These are phyloP conservation scores for Geotrichum aggregatum DNA, from an alignment of 1,139 yeast species.

Conservation along the genomic window DNA sequence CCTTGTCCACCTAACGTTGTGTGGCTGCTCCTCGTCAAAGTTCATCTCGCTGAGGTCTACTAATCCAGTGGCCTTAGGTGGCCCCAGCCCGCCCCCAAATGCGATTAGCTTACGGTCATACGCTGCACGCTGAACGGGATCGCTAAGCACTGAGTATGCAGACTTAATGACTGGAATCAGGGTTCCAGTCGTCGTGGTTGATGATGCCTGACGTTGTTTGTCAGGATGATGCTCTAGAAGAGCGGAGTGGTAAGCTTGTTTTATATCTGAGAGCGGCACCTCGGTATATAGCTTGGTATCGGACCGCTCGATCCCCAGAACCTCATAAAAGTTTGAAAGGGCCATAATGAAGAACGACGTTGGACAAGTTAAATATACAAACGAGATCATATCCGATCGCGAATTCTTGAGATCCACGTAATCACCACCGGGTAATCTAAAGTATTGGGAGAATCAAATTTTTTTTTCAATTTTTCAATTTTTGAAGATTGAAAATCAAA, in stretches of 20 bases:
- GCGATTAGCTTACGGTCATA: constrained; percentile 50
- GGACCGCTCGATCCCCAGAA: constrained; percentile 45
- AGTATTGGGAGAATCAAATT: neutral
- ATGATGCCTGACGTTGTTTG: constrained; percentile 46
- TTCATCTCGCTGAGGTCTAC: constrained; percentile 55
- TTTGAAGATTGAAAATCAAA: constrained; percentile 4
- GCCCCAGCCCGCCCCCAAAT: constrained; percentile 47
- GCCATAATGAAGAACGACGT: neutral
- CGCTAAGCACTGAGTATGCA: constrained; percentile 57
- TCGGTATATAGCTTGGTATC: constrained; percentile 25
- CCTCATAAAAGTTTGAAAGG: constrained; percentile 43
- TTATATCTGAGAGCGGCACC: constrained; percentile 46
- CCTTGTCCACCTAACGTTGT: constrained; percentile 43
- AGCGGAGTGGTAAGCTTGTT: constrained; percentile 55
- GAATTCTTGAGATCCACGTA: no score
- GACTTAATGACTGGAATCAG: constrained; percentile 42
- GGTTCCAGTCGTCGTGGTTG: neutral
- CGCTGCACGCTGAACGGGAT: constrained; percentile 40
- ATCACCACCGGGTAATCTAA: neutral
- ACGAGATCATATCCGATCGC: neutral
- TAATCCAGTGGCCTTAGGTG: constrained; percentile 51
- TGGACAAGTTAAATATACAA: neutral
- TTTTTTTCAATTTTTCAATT: constrained; percentile 7
- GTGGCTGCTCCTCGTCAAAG: constrained; percentile 33
- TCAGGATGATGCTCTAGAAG: constrained; percentile 76